Evolutionary conservation across 768 basidiomycete species (phyloP), one percentile per base, ranked within the genome.

Genomic region (Kwoniella sp.): DNA sequence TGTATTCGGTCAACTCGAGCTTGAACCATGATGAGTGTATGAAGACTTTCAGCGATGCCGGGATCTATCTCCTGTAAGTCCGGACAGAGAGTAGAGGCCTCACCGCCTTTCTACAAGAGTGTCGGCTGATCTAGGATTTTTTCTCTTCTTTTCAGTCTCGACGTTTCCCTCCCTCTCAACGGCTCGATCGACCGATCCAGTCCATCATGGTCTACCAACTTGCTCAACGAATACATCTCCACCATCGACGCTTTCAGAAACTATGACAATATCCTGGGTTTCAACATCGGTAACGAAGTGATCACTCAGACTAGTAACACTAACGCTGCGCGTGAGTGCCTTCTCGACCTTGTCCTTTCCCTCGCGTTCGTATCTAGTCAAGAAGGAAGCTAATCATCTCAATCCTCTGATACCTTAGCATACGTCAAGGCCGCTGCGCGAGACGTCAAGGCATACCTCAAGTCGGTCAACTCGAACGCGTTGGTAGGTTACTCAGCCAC

Each of bases 391-490:
- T n/a, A n/a, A n/a, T n/a, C n/a, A n/a, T n/a, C n/a, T n/a, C n/a
- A n/a, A n/a, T n/a, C n/a, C n/a, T n/a, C n/a, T n/a, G n/a, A n/a
- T n/a, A n/a, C n/a, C n/a, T n/a, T 49, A 78, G 75, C 91, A 5
- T 96, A 86, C 78, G 85, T 96, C 75, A 94, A 93, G 79, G 92
- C 92, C 40, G 93, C 93, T 24, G 91, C 91, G 26, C 87, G 93
- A 40, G 93, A 96, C 77, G 82, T 86, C 68, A 92, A 87, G 77
- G 86, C 92, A 7, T 95, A 92, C 79, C 83, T 96, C 86, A 89
- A 66, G 73, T 87, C 82, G 3, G 48, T 76, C 71, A 80, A 82
- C 15, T 90, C 86, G 0, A 64, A 63, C 76, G 85, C 84, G 8
- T 85, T 94, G 19, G 87, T 94, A 27, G 91, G 90, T 6, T 96